These are phyloP conservation scores for Sporobolomyces pararoseus DNA, from an alignment of 768 basidiomycete species.

Conservation along the genomic window DNA sequence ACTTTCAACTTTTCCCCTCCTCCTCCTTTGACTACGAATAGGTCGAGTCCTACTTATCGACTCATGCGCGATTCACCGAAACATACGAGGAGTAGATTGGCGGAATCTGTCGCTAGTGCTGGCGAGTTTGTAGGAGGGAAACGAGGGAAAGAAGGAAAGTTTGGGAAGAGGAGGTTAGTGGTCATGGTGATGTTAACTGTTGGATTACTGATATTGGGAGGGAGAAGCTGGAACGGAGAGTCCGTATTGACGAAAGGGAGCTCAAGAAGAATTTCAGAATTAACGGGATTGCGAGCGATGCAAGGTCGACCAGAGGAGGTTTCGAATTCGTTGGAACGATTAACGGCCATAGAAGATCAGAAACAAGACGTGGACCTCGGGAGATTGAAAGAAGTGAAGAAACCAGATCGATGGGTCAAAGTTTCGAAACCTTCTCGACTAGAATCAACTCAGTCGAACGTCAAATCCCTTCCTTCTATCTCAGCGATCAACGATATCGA, in stretches of 20 bases:
- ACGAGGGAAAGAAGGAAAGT: background rate
- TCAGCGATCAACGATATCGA: background rate
- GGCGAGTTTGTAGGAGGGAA: background rate
- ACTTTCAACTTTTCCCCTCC: no score
- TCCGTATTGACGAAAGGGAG: background rate
- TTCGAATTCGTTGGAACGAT: background rate
- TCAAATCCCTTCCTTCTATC: background rate
- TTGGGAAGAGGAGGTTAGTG: background rate
- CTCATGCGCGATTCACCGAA: constrained; percentile 14
- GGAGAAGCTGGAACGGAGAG: constrained; percentile 6
- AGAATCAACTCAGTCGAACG: background rate
- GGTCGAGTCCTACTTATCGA: constrained; percentile 5
- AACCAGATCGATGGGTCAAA: constrained; percentile 13
- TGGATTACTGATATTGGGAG: background rate
- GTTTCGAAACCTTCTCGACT: background rate
- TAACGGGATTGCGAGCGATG: background rate
- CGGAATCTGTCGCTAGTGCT: constrained; percentile 1
- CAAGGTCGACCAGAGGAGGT: no score
- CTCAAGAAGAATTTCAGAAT: background rate
- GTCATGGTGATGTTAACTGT: background rate
- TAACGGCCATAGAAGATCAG: background rate
- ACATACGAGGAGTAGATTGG: constrained; percentile 4
- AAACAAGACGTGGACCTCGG: background rate
- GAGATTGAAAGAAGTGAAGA: background rate
- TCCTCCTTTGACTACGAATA: background rate